Evolutionary conservation across 768 basidiomycete species (phyloP).

Genomic region (Suillus americanus): DNA sequence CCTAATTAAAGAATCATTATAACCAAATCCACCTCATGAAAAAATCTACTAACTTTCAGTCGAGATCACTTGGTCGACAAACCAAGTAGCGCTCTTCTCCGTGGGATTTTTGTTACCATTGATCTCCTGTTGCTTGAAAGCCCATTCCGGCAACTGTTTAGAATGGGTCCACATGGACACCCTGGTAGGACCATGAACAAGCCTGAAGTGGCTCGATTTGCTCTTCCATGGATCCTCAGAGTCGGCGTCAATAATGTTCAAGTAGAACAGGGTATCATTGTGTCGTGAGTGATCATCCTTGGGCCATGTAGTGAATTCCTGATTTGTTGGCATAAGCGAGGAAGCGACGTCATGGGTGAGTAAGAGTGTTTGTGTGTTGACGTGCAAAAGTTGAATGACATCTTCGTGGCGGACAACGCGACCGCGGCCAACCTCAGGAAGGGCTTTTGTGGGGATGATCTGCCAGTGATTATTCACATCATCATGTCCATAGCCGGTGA

Average conservation of each 20-base stretch:
- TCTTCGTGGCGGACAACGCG: constrained; percentile 91
- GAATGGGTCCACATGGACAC: constrained; percentile 94
- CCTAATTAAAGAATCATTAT: constrained; percentile 32
- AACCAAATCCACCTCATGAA: background rate
- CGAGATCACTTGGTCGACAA: constrained; percentile 75
- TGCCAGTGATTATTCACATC: constrained; percentile 97
- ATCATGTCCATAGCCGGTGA: constrained; percentile 92
- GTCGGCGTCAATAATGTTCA: constrained; percentile 70
- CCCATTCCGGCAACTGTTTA: constrained; percentile 92
- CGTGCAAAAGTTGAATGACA: constrained; percentile 84
- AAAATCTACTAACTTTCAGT: constrained; percentile 60
- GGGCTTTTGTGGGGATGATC: constrained; percentile 90
- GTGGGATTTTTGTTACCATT: constrained; percentile 93
- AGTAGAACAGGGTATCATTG: constrained; percentile 87
- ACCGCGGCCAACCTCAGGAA: constrained; percentile 92
- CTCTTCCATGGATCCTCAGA: constrained; percentile 88
- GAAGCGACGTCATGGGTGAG: constrained; percentile 98
- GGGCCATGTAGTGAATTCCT: constrained; percentile 94
- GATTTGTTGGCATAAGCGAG: constrained; percentile 95
- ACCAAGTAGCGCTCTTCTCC: constrained; percentile 88
- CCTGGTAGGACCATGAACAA: constrained; percentile 85
- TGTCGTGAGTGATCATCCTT: constrained; percentile 74
- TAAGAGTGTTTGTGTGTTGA: constrained; percentile 78
- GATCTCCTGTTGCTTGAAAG: constrained; percentile 94
- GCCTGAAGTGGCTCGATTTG: constrained; percentile 89